phyloP scores from a whole-genome alignment of 345 rosid genomes.

The Gossypium rotundifolium region DNA sequence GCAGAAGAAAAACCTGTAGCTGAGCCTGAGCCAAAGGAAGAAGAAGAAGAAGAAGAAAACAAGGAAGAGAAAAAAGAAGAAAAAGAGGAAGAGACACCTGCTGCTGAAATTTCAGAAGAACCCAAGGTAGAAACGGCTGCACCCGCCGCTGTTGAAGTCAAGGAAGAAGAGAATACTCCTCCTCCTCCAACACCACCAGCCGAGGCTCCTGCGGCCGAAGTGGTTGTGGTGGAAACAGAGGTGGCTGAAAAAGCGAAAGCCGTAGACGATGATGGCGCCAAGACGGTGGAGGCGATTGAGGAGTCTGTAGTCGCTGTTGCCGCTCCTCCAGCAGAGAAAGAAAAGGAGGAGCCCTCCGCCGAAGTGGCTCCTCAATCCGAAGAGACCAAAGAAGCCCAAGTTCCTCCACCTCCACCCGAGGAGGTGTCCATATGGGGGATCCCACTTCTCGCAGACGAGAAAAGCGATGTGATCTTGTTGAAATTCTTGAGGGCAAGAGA shows the following conservation, averaged over 20 bases:
- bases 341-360: slow-evolving; percentile 16
- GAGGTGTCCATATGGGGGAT: slow-evolving; percentile 75
- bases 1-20: slow-evolving; percentile 20
- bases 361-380: slow-evolving; percentile 17
- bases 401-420: slow-evolving; percentile 28
- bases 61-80: slow-evolving; percentile 11
- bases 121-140: slow-evolving; percentile 20
- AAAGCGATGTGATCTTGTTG: slow-evolving; percentile 63
- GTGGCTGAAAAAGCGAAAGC: slow-evolving; percentile 35
- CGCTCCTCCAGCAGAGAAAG: slow-evolving; percentile 15
- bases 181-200: neutral
- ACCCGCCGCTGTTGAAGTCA: slow-evolving; percentile 17
- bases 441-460: slow-evolving; percentile 59
- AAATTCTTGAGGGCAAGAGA: slow-evolving; percentile 84
- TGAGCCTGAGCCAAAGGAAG: slow-evolving; percentile 9
- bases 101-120: slow-evolving; percentile 12
- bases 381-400: slow-evolving; percentile 19
- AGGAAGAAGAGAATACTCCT: slow-evolving; percentile 23
- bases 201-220: slow-evolving; percentile 7
- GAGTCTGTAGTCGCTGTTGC: slow-evolving; percentile 66
- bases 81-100: slow-evolving; percentile 13
- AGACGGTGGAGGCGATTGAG: slow-evolving; percentile 81
- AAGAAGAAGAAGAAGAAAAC: neutral
- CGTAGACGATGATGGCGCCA: slow-evolving; percentile 73
- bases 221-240: slow-evolving; percentile 22